Conservation (phyloP, 805 yeast species). For the Nakazawaea ishiwadae region DNA sequence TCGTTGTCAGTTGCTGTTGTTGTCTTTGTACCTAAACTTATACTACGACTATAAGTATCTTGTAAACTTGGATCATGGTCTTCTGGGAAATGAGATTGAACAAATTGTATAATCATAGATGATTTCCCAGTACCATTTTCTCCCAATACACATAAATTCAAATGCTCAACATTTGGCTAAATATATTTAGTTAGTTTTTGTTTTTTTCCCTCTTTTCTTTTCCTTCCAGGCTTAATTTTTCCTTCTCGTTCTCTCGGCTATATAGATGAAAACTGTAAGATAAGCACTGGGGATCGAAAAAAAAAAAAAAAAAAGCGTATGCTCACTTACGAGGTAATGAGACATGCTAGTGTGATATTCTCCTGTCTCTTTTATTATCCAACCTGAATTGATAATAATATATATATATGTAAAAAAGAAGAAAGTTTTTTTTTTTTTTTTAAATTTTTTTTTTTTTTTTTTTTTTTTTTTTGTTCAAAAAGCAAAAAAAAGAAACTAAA, state of each 20-base stretch:
- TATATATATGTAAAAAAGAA: too few species aligned
- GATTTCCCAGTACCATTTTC: conserved; percentile 29
- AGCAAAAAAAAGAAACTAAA: too few species aligned
- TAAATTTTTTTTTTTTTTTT: too few species aligned
- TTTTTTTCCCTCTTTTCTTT: neutral
- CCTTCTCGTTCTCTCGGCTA: neutral
- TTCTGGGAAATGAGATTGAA: conserved; percentile 19
- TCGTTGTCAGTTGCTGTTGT: conserved; percentile 17
- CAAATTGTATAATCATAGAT: conserved; percentile 20
- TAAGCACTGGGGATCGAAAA: too few species aligned
- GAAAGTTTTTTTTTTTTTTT: too few species aligned
- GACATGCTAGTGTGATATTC: too few species aligned
- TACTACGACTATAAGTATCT: conserved; percentile 20
- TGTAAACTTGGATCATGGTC: conserved; percentile 23
- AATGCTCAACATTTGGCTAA: conserved; percentile 6
- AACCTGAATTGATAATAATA: too few species aligned
- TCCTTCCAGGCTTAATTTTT: neutral
- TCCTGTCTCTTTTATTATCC: too few species aligned
- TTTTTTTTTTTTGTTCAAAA: too few species aligned
- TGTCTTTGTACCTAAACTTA: conserved; percentile 1
- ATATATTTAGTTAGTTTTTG: neutral
- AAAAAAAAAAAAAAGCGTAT: too few species aligned
- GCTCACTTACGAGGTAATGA: too few species aligned
- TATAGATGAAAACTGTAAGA: too few species aligned
- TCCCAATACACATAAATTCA: conserved; percentile 25